Base-by-base conservation (phyloP, 805 yeast species). In the Saccharomycopsis vini region DNA sequence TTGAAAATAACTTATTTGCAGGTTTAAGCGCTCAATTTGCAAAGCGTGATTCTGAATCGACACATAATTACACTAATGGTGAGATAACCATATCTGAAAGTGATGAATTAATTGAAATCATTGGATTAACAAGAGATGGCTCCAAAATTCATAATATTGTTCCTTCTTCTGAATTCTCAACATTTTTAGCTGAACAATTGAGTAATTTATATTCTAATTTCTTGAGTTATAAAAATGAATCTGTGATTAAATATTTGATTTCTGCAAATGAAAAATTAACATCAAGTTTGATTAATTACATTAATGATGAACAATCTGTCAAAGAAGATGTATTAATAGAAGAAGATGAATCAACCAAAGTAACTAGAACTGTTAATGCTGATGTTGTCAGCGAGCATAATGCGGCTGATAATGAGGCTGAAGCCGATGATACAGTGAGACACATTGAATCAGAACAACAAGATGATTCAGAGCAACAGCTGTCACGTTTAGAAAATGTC, bases 1-100 rank as follows among this genome's bases (percentile, higher is more conserved):
- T 56, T 4, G 52, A 58, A 15, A 53, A 68, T 32, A 56, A 62
- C 13, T 56, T 78, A 16, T 67, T 63, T 44, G 66, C 73, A 3
- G 75, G 75, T 0, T 54, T 79, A n/a, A 67, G 70, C 33, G 73
- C 76, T 0, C 61, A 62, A 26, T 65, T 71, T 36, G 49, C 60
- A 6, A 66, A 64, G 20, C 6, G n/a, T 13, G 24, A 23, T 12
- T 16, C 19, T n/a, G 39, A 36, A 10, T 6, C 30, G 6, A 5
- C 6, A 22, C 24, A 1, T 3, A 28, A 40, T 18, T 40, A 21
- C 22, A 24, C n/a, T 5, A 24, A 21, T 36, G 31, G 35, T 21
- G 13, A 48, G 36, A 24, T 44, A 43, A 12, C 43, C 36, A 9
- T 49, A 53, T 50, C 55, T 39, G 36, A 47, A 31, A 40, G 51